Evolutionary conservation across 352 stramenopile genomes (phyloP).

Genomic region (Pythium chondricola): DNA sequence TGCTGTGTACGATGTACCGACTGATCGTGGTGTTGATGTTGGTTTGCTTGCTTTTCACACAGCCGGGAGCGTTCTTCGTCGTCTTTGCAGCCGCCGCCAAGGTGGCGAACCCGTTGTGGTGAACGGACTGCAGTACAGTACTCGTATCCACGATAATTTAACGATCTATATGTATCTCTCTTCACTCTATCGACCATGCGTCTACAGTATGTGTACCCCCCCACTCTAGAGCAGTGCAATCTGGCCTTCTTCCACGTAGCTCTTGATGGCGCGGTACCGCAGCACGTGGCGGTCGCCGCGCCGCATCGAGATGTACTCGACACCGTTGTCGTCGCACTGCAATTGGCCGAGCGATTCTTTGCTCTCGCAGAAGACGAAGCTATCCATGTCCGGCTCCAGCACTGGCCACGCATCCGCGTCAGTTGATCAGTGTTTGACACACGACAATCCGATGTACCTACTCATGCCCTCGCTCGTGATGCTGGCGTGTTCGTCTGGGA

Average conservation of each 20-base stretch:
- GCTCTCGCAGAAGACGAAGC: conserved; percentile 81
- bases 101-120: conserved; percentile 59
- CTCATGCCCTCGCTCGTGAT: conserved; percentile 63
- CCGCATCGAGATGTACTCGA: conserved; percentile 55
- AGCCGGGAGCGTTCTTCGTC: conserved; percentile 62
- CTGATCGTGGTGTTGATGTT: too few species aligned
- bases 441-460: conserved; percentile 17
- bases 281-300: conserved; percentile 62
- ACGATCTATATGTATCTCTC: not conserved
- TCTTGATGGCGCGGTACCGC: conserved; percentile 56
- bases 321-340: conserved; percentile 66
- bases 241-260: conserved; percentile 48
- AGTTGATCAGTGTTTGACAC: not conserved
- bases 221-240: conserved; percentile 37
- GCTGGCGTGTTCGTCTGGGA: conserved; percentile 54
- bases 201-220: not conserved
- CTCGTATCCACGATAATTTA: too few species aligned
- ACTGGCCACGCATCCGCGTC: conserved; percentile 26
- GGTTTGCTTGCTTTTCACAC: conserved; percentile 10
- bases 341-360: conserved; percentile 43
- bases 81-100: conserved; percentile 56
- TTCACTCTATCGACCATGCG: not conserved
- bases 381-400: conserved; percentile 60
- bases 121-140: conserved; percentile 1
- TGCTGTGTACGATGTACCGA: not conserved